Evolutionary conservation across 495 filamentous ascomycete genomes (phyloP).

Genomic region (Acidiella bohemica): DNA sequence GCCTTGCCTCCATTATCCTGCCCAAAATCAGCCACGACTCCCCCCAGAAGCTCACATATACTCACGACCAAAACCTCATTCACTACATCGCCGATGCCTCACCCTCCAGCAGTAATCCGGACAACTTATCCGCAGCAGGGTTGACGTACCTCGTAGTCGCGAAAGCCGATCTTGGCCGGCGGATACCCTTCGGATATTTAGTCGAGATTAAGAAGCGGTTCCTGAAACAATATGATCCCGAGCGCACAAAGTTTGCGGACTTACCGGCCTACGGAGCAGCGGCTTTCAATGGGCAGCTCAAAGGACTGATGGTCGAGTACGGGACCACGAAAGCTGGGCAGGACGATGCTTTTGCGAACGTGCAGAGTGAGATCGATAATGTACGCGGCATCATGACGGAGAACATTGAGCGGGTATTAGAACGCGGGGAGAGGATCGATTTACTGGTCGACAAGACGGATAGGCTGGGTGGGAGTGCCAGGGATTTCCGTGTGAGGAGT

Average conservation of each 20-base stretch:
- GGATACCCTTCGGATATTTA: constrained; percentile 85
- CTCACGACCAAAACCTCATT: constrained; percentile 62
- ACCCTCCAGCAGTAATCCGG: constrained; percentile 17
- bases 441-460: constrained; percentile 96
- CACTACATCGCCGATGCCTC: constrained; percentile 82
- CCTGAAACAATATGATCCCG: constrained; percentile 53
- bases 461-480: constrained; percentile 66
- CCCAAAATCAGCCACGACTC: constrained; percentile 77
- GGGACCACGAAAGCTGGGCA: constrained; percentile 60
- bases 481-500: constrained; percentile 79
- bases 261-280: constrained; percentile 84
- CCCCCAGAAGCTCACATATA: constrained; percentile 67
- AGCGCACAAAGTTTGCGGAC: constrained; percentile 55
- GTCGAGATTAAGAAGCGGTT: constrained; percentile 86
- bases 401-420: constrained; percentile 92
- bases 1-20: constrained; percentile 83
- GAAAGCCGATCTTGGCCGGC: constrained; percentile 60
- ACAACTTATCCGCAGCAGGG: constrained; percentile 46
- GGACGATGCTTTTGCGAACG: constrained; percentile 73
- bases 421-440: constrained; percentile 89
- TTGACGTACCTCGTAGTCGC: constrained; percentile 80
- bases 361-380: constrained; percentile 78
- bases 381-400: constrained; percentile 95
- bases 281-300: constrained; percentile 68
- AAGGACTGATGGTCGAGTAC: constrained; percentile 66